Evolutionary conservation across 805 yeast genomes (phyloP), one percentile per base, ranked within the genome.

Genomic region (Clavispora phyllophila): DNA sequence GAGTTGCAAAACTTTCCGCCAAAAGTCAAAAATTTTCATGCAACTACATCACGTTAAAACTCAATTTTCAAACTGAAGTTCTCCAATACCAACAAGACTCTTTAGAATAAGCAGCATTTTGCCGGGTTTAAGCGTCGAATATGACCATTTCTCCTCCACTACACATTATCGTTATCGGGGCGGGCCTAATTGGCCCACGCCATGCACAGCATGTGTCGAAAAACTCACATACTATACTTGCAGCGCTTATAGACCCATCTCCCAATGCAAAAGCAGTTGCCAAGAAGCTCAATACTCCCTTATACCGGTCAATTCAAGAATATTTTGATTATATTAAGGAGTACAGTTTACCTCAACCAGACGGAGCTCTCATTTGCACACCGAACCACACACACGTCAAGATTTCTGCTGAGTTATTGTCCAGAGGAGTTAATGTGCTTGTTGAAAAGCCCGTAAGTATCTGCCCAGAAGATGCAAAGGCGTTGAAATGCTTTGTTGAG

Each of bases 131-230:
- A 14, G 9, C 5, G 17, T 17, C 13, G 12, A 20, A 33, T 1
- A 46, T 46, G 50, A 46, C 41, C 18, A 45, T 44, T 35, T 41
- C 44, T 22, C 24, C 31, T 10, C 45, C 43, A 12, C 36, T 57
- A 25, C 50, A 55, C n/a, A 48, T 63, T 31, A 51, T 64, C 15
- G 60, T 63, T 12, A 56, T 64, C 22, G 72, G 73, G 0, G 70
- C 69, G 8, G 72, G 73, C 5, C 49, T 67, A 20, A 66, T 67
- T 17, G 73, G 73, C 9, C 72, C 73, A 5, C 55, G 73, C 37
- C 73, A 67, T 47, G 70, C 70, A 10, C 54, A 56, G 23, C 73
- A 67, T 43, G 50, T 67, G 9, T 33, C 41, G 9, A 48, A 52
- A 18, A 48, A 63, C 31, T 44, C 54, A 2, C 59, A 58, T 26